Evolutionary conservation across 148 eudicot species (phyloP).

Genomic region (Chenopodium suecicum): DNA sequence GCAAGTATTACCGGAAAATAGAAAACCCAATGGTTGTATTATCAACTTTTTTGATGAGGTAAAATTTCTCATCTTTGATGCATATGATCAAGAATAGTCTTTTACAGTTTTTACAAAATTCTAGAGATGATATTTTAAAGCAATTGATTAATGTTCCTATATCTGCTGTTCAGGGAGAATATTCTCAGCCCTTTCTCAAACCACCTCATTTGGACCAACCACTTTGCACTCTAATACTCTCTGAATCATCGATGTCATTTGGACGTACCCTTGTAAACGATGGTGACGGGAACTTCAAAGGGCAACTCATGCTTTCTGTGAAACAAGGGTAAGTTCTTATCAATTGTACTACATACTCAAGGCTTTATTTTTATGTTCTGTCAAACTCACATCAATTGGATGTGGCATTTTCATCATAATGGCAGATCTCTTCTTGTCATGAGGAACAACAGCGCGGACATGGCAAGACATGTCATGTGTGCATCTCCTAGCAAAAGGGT

Average conservation of each 20-base stretch:
- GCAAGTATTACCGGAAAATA: conserved; percentile 72
- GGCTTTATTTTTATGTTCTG: neutral
- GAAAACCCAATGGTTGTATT: conserved; percentile 86
- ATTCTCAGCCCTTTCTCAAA: conserved; percentile 85
- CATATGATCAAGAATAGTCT: neutral
- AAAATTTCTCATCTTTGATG: neutral
- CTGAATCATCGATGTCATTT: conserved; percentile 80
- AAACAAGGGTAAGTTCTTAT: conserved; percentile 70
- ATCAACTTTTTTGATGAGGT: conserved; percentile 96
- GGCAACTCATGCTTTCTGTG: conserved; percentile 71
- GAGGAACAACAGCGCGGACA: conserved; percentile 93
- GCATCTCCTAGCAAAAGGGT: conserved; percentile 71
- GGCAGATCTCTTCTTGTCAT: conserved; percentile 80
- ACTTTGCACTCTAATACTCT: conserved; percentile 66
- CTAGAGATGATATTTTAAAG: neutral
- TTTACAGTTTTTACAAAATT: neutral
- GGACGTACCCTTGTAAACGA: conserved; percentile 73
- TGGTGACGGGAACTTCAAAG: conserved; percentile 81
- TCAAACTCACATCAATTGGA: neutral
- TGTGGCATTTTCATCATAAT: neutral
- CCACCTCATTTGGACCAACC: conserved; percentile 98
- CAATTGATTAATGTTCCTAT: neutral
- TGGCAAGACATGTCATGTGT: conserved; percentile 85
- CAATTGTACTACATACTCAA: neutral
- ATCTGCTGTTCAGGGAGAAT: conserved; percentile 59